phyloP scores from a whole-genome alignment of 371 early-diverging fungal species.

The Rhizomucor pusillus region DNA sequence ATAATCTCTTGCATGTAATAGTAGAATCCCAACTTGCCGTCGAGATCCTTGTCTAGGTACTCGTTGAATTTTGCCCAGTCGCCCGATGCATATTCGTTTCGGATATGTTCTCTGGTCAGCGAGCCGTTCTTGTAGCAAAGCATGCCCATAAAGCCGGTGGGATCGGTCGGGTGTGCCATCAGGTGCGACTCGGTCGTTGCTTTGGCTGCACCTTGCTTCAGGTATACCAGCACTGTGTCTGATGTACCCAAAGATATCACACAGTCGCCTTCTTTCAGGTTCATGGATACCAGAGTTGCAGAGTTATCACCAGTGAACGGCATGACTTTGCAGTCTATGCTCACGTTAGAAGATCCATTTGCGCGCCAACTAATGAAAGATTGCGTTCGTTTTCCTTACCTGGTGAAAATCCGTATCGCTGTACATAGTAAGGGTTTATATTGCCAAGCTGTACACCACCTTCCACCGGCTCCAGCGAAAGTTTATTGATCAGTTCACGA shows the following conservation, averaged over 20 bases:
- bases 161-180: slow-evolving; percentile 70
- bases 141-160: slow-evolving; percentile 67
- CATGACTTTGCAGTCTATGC: slow-evolving; percentile 54
- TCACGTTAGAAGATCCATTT: too few species aligned
- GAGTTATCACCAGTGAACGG: slow-evolving; percentile 88
- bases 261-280: slow-evolving; percentile 53
- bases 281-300: slow-evolving; percentile 67
- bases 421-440: slow-evolving; percentile 45
- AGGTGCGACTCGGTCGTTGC: slow-evolving; percentile 59
- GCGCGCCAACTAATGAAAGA: too few species aligned
- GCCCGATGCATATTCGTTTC: slow-evolving; percentile 50
- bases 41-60: slow-evolving; percentile 24
- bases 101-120: slow-evolving; percentile 68
- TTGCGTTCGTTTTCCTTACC: slow-evolving; percentile 46
- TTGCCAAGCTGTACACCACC: slow-evolving; percentile 38
- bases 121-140: slow-evolving; percentile 86
- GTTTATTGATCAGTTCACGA: slow-evolving; percentile 26
- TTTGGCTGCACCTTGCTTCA: slow-evolving; percentile 42
- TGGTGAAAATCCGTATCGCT: slow-evolving; percentile 54
- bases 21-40: slow-evolving; percentile 59
- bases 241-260: slow-evolving; percentile 80
- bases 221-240: slow-evolving; percentile 72
- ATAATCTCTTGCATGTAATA: slow-evolving; percentile 76
- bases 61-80: slow-evolving; percentile 64
- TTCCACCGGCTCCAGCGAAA: slow-evolving; percentile 41